Evolutionary conservation across 352 stramenopile species (phyloP), one percentile per base, ranked within the genome.

Genomic region (Chrysophaeum taylorii): DNA sequence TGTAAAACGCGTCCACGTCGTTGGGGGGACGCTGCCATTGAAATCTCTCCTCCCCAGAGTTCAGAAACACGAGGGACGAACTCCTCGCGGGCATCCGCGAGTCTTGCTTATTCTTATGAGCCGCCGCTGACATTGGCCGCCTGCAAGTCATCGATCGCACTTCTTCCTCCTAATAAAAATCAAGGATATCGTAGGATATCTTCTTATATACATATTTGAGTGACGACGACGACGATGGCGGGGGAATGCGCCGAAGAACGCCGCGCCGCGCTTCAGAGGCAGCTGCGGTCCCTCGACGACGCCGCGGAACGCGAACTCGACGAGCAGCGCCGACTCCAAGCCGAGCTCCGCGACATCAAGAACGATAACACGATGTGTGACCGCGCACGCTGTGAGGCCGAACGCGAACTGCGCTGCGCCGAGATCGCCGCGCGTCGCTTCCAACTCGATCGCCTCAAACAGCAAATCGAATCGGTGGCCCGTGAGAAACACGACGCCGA

Each of bases 1-100:
- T 27, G n/a, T 66, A 66, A 29, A 66, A 45, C 31, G 57, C 57
- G 57, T 66, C 57, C 1, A 31, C 12, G 9, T 66, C 57, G 4
- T 5, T 37, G 2, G n/a, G 12, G 33, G 35, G 9, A 9, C 23
- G 2, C 35, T 66, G 57, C 57, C 57, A 66, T 1, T 42, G 9
- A 23, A 66, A 45, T 31, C 57, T 31, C 31, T 66, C 33, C 35
- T 66, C 57, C 5, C 57, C 35, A 27, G 45, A 18, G 36, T 66
- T 36, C 9, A 66, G 1, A 25, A 66, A 66, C 1, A 36, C 31
- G 33, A 14, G 1, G 31, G 7, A 16, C 5, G 33, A 31, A 31
- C 4, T 2, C 16, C 27, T 15, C 18, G 23, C 27, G 1, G 57
- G 57, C 21, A 25, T 45, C 0, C 57, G 31, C 18, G 31, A n/a